Percentiles rank a stretch among this genome's conserved stretches.
These are phyloP conservation scores for Microbotryum violaceum DNA, from an alignment of 1,284 basidiomycete species.

Conservation along the genomic window DNA sequence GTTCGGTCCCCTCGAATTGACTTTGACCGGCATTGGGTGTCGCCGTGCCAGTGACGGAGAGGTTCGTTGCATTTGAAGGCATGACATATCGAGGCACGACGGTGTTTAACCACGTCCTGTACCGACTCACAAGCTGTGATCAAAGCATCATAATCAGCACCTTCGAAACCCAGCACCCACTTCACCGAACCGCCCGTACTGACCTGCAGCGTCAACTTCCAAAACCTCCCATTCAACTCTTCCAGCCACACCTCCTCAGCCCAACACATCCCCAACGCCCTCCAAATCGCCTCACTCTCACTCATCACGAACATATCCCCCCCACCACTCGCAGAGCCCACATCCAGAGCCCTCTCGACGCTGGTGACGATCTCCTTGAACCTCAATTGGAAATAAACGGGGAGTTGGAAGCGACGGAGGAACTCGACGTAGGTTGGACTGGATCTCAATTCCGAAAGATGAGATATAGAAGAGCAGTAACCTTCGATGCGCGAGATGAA, in stretches of 20 bases:
- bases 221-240: conserved; percentile 72
- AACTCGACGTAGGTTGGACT: conserved; percentile 67
- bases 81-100: conserved; percentile 41
- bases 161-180: no score
- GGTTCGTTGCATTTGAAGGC: conserved; percentile 19
- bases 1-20: conserved; percentile 16
- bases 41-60: conserved; percentile 9
- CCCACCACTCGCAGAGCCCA: conserved; percentile 15
- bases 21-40: not conserved
- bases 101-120: conserved; percentile 61
- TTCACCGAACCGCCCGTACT: conserved; percentile 7
- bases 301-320: conserved; percentile 40
- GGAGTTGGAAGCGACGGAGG: conserved; percentile 83
- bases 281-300: conserved; percentile 64
- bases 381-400: conserved; percentile 94
- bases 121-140: conserved; percentile 63
- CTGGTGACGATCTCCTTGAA: conserved; percentile 84
- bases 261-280: conserved; percentile 71
- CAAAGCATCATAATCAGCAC: not conserved
- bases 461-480: conserved; percentile 64
- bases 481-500: conserved; percentile 80
- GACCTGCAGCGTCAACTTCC: conserved; percentile 80
- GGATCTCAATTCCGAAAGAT: conserved; percentile 61
- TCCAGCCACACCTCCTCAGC: conserved; percentile 72
- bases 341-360: conserved; percentile 53